phyloP scores from a whole-genome alignment of 2,329 filamentous ascomycete species.

The Hypoxylon sp. region DNA sequence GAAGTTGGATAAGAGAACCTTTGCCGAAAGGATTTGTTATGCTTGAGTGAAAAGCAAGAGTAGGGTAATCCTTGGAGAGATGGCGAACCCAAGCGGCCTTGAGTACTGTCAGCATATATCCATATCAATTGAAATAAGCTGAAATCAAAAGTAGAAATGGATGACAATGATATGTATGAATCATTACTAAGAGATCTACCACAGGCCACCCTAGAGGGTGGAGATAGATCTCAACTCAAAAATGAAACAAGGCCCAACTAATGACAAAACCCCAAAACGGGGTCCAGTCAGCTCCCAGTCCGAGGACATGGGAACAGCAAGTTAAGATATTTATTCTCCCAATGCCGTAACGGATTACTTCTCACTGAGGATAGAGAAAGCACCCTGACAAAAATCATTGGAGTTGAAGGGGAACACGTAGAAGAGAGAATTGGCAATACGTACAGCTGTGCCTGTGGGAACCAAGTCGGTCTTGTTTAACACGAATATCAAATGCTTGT shows the following conservation, averaged over 20 bases:
- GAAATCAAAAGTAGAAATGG: slow-evolving; percentile 38
- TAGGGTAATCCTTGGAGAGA: slow-evolving; percentile 90
- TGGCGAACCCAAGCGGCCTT: slow-evolving; percentile 93
- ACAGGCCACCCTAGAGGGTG: slow-evolving; percentile 66
- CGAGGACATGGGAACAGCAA: slow-evolving; percentile 72
- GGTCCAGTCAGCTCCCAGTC: slow-evolving; percentile 72
- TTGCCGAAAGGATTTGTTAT: slow-evolving; percentile 98
- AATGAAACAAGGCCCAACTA: slow-evolving; percentile 82
- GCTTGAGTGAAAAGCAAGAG: slow-evolving; percentile 90
- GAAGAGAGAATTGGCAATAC: slow-evolving; percentile 47
- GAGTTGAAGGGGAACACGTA: slow-evolving; percentile 50
- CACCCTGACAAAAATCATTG: slow-evolving; percentile 87
- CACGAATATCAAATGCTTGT: slow-evolving; percentile 93
- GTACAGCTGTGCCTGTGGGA: slow-evolving; percentile 92
- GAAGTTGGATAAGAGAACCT: slow-evolving; percentile 87
- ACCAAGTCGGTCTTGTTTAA: slow-evolving; percentile 94
- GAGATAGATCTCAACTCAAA: slow-evolving; percentile 94
- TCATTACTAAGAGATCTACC: slow-evolving; percentile 98
- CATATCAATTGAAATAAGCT: slow-evolving; percentile 19
- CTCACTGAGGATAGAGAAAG: slow-evolving; percentile 73
- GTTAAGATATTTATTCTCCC: slow-evolving; percentile 84
- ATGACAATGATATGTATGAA: slow-evolving; percentile 77
- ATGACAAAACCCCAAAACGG: slow-evolving; percentile 90
- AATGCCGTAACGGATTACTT: slow-evolving; percentile 97
- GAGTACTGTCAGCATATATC: slow-evolving; percentile 43